Conservation (phyloP, 805 yeast species). For the Helenozyma rhizophorensis region DNA sequence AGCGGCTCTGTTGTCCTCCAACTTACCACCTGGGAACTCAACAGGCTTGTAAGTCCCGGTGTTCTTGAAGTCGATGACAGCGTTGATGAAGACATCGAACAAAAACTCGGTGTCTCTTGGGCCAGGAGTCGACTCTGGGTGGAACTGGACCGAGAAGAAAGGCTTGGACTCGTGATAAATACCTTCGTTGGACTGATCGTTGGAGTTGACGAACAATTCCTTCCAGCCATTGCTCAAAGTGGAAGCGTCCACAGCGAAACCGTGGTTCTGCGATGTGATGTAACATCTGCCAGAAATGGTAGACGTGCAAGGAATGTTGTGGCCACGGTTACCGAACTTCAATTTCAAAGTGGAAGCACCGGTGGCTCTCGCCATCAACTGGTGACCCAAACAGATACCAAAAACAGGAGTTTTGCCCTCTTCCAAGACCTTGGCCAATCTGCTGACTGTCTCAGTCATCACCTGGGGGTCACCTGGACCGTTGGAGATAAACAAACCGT, state of each 20-base stretch:
- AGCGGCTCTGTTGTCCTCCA: slow-evolving; percentile 67
- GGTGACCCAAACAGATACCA: slow-evolving; percentile 99
- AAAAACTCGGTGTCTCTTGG: slow-evolving; percentile 98
- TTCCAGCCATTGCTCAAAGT: slow-evolving; percentile 82
- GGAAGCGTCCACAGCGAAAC: slow-evolving; percentile 87
- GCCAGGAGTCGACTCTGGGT: slow-evolving; percentile 99
- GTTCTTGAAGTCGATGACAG: slow-evolving; percentile 64
- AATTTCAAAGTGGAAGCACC: slow-evolving; percentile 91
- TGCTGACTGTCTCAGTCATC: slow-evolving; percentile 61
- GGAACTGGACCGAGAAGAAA: slow-evolving; percentile 96
- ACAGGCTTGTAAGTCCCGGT: slow-evolving; percentile 65
- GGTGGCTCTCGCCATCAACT: slow-evolving; percentile 87
- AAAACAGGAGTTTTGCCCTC: slow-evolving; percentile 81
- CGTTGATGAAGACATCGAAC: slow-evolving; percentile 85
- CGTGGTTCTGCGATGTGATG: slow-evolving; percentile 98
- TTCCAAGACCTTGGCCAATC: slow-evolving; percentile 53
- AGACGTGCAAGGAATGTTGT: slow-evolving; percentile 93
- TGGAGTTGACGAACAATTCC: slow-evolving; percentile 91
- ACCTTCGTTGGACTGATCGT: slow-evolving; percentile 98
- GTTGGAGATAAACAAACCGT: slow-evolving; percentile 93
- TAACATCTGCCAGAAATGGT: slow-evolving; percentile 91
- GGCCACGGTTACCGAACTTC: slow-evolving; percentile 99
- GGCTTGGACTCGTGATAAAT: slow-evolving; percentile 86
- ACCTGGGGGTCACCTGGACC: slow-evolving; percentile 99
- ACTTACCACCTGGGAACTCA: slow-evolving; percentile 84